Base-by-base conservation (phyloP, 23 red algal species). In the Chondrus crispus region DNA sequence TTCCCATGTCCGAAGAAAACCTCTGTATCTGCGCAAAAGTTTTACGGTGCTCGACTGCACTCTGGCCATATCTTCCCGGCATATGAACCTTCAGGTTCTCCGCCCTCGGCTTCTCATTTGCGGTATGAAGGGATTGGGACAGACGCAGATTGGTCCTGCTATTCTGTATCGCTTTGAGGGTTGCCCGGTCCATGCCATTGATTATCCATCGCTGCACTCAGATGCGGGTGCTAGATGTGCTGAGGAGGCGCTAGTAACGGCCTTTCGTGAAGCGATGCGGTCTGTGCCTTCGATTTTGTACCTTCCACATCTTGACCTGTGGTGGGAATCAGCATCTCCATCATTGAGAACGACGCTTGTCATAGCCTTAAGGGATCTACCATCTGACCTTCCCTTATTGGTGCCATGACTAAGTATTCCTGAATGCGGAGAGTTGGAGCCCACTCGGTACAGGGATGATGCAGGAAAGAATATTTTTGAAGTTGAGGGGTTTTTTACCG, bases 281-380 rank as follows among this genome's bases (percentile, higher is more conserved):
- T 74, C 76, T 19, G 87, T 93, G 7, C 88, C 96, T 3, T 94
- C 96, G 2, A 89, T 98, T 12, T 46, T 98, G 16, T 98, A 92
- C 52, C 33, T 98, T 20, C 96, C 96, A 8, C 91, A 98, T 48
- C 53, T 95, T 36, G 86, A 92, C 28, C 38, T 95, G 2, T 98
- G 91, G 91, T 91, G 87, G 88, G 92, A 90, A 74, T 69, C 75
- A 35, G 88, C 91, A 4, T 74, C 64, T 4, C 79, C 74, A 46
- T 62, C 69, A 37, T 79, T 98, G 8, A 53, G 62, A 28, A 91
- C 73, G 5, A 84, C 72, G 29, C 51, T 98, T 20, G 48, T 83
- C 39, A 87, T 93, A 4, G 81, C 72, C 20, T 47, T 98, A 63
- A 81, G 72, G 33, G 92, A 98, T 43, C 42, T 98, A 20, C 96